phyloP scores from a whole-genome alignment of 306 rosid species.

The Lablab purpureus region DNA sequence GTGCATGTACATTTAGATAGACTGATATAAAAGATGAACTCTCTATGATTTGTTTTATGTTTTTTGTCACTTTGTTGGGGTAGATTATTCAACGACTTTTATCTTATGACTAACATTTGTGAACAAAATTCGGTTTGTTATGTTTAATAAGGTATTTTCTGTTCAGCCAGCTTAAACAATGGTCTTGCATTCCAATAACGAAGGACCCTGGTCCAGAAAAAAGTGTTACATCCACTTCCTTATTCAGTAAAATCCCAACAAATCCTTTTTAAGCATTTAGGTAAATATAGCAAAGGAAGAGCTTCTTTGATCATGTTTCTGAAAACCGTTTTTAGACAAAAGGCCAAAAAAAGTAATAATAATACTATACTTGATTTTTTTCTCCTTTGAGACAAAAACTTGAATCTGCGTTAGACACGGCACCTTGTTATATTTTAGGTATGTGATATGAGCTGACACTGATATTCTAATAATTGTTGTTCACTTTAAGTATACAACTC shows the following conservation, averaged over 20 bases:
- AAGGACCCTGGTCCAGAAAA: too few relatives aligned
- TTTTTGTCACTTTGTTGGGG: too few relatives aligned
- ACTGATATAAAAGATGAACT: background rate
- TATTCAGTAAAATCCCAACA: background rate
- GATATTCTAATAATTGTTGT: background rate
- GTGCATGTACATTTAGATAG: background rate
- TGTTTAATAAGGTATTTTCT: too few relatives aligned
- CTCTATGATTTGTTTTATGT: background rate
- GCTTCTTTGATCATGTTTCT: background rate
- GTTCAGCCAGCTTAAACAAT: too few relatives aligned
- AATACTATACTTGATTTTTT: background rate
- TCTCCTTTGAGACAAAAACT: background rate
- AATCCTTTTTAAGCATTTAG: background rate
- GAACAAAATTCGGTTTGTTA: too few relatives aligned
- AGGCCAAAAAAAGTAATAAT: background rate
- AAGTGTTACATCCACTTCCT: background rate
- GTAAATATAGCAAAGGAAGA: background rate
- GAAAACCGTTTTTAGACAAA: background rate
- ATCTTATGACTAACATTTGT: background rate
- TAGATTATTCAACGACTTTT: too few relatives aligned
- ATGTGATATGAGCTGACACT: background rate
- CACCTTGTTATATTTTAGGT: background rate
- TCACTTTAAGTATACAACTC: background rate
- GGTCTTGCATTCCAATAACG: background rate
- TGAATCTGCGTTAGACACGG: background rate